These are phyloP conservation scores for Tetrahymena elliotti DNA, from an alignment of 73 alveolate species.

Conservation along the genomic window DNA sequence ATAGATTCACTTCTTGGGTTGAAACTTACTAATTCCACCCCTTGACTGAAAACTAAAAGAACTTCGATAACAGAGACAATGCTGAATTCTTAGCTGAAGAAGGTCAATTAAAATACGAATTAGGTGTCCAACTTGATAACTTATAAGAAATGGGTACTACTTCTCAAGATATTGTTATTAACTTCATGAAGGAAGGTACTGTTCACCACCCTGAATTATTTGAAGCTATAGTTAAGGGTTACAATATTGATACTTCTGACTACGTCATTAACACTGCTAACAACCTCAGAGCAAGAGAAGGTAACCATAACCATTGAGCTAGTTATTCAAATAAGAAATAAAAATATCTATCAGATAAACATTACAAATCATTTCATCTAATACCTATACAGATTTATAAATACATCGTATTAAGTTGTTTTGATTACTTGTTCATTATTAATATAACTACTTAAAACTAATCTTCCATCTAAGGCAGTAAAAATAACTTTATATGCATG, in stretches of 20 bases:
- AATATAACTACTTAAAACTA: neutral
- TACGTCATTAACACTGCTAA: constrained; percentile 77
- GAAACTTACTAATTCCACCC: constrained; percentile 70
- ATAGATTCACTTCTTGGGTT: constrained; percentile 71
- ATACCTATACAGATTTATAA: neutral
- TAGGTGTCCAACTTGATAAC: constrained; percentile 73
- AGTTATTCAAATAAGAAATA: neutral
- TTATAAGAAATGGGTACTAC: constrained; percentile 71
- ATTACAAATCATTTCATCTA: neutral
- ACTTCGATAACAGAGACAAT: constrained; percentile 61
- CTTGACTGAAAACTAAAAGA: constrained; percentile 57
- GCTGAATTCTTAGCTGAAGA: constrained; percentile 60
- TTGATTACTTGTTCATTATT: neutral
- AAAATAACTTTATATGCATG: neutral
- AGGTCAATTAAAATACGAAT: constrained; percentile 73
- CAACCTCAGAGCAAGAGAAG: constrained; percentile 78
- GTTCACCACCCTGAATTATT: constrained; percentile 87
- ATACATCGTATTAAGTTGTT: neutral
- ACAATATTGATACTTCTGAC: constrained; percentile 81
- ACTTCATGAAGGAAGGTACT: constrained; percentile 82
- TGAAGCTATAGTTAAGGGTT: constrained; percentile 74
- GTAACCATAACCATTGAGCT: constrained; percentile 62
- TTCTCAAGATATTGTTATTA: constrained; percentile 67
- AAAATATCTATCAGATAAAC: neutral
- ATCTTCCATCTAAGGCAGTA: neutral